phyloP scores from a whole-genome alignment of 441 rosid species.

The Flueggea neowawraea region DNA sequence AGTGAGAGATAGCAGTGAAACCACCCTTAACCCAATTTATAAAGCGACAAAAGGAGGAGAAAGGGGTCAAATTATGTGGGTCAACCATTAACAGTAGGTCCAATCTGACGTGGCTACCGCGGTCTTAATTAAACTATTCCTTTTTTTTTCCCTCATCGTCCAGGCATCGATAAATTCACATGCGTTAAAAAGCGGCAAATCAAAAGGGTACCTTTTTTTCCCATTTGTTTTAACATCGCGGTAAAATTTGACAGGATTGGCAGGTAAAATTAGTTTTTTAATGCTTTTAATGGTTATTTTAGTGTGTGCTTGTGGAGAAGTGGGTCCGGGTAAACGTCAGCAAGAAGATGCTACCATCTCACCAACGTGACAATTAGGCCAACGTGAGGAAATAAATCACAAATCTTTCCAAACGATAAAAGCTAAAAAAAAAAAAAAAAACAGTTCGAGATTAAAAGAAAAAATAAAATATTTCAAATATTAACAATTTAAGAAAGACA shows the following conservation, averaged over 20 bases:
- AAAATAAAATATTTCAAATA: too few relatives aligned
- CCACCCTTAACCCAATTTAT: background rate
- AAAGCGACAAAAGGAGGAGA: conserved; percentile 29
- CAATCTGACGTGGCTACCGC: conserved; percentile 49
- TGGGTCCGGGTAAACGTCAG: conserved; percentile 50
- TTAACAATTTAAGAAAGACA: too few relatives aligned
- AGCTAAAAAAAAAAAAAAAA: too few relatives aligned
- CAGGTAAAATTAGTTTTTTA: too few relatives aligned
- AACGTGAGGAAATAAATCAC: conserved; percentile 42
- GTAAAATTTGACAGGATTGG: conserved; percentile 34
- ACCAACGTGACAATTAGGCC: conserved; percentile 52
- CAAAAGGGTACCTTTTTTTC: background rate
- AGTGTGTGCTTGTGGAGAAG: background rate
- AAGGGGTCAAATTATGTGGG: conserved; percentile 23
- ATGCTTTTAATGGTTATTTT: too few relatives aligned
- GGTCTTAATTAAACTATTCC: conserved; percentile 13
- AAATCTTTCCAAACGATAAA: too few relatives aligned
- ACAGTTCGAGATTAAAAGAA: too few relatives aligned
- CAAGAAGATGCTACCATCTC: conserved; percentile 36
- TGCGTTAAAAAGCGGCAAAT: too few relatives aligned
- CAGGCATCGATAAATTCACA: too few relatives aligned
- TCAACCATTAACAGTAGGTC: conserved; percentile 37
- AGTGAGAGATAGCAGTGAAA: conserved; percentile 14
- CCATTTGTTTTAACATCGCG: conserved; percentile 21
- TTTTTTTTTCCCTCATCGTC: background rate